Evolutionary conservation across 306 rosid species (phyloP).

Genomic region (Lagenaria siceraria): DNA sequence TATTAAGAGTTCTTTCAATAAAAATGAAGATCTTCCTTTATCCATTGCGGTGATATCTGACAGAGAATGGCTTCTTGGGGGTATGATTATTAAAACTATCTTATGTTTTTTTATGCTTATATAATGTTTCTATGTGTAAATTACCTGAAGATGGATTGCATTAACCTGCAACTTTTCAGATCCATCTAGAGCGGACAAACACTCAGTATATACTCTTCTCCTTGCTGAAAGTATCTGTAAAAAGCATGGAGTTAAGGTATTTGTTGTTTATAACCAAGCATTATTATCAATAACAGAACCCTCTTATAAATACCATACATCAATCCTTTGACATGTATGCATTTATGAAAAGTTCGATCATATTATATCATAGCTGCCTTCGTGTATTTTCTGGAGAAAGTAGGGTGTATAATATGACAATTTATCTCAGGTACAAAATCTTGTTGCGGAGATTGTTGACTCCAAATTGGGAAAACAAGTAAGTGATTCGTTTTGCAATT

Average conservation of each 20-base stretch:
- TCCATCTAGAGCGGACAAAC: slow-evolving; percentile 75
- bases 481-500: slow-evolving; percentile 15
- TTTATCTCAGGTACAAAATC: slow-evolving; percentile 69
- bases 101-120: background rate
- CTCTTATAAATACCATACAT: background rate
- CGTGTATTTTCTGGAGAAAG: slow-evolving; percentile 6
- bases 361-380: background rate
- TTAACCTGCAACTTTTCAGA: slow-evolving; percentile 45
- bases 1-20: slow-evolving; percentile 45
- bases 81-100: slow-evolving; percentile 21
- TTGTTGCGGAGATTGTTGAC: slow-evolving; percentile 85
- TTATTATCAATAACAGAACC: background rate
- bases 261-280: background rate
- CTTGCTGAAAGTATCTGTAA: slow-evolving; percentile 78
- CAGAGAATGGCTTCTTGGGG: slow-evolving; percentile 85
- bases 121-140: background rate
- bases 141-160: slow-evolving; percentile 13
- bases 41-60: slow-evolving; percentile 72
- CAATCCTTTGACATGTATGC: background rate
- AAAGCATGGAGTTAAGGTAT: slow-evolving; percentile 72
- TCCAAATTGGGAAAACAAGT: slow-evolving; percentile 90
- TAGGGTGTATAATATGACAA: slow-evolving; percentile 1
- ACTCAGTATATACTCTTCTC: slow-evolving; percentile 71
- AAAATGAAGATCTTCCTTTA: slow-evolving; percentile 36
- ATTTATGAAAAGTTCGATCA: slow-evolving; percentile 2